A percentile compares a stretch with the other conserved stretches of the same genome.
Evolutionary conservation across 352 stramenopile species (phyloP).

Genomic region (Globisporangium radiosum): DNA sequence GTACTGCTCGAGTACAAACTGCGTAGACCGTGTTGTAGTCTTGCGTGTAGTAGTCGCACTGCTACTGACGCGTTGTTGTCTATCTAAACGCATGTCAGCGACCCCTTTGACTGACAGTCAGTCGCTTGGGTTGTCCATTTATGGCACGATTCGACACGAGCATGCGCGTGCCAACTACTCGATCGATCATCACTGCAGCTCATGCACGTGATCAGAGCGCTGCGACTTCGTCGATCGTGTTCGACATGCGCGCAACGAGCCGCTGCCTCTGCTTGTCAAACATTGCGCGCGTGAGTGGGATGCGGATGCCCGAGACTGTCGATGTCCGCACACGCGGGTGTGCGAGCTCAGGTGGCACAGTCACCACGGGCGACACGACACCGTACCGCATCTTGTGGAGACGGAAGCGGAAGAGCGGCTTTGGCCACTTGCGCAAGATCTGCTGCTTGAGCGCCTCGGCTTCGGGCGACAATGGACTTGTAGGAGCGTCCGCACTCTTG

Average conservation of each 20-base stretch:
- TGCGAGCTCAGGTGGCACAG: slow-evolving; percentile 23
- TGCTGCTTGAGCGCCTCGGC: slow-evolving; percentile 13
- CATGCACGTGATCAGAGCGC: neutral
- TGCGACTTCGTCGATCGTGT: slow-evolving; percentile 27
- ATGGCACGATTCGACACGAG: neutral
- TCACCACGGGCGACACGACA: slow-evolving; percentile 36
- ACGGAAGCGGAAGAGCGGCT: slow-evolving; percentile 30
- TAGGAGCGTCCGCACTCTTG: neutral
- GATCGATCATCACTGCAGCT: too few species aligned
- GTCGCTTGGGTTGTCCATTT: too few species aligned
- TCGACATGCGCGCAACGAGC: slow-evolving; percentile 28
- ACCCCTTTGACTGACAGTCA: too few species aligned
- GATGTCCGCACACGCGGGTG: slow-evolving; percentile 23
- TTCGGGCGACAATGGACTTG: slow-evolving; percentile 2
- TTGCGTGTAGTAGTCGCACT: too few species aligned
- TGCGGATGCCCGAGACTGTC: slow-evolving; percentile 37
- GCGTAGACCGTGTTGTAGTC: too few species aligned
- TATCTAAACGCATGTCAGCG: too few species aligned
- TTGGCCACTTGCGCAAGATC: slow-evolving; percentile 9
- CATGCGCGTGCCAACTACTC: neutral
- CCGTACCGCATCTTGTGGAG: slow-evolving; percentile 27
- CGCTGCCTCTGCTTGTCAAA: slow-evolving; percentile 22
- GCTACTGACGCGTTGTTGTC: too few species aligned
- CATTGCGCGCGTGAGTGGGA: slow-evolving; percentile 47
- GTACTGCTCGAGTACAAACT: too few species aligned